Percentiles rank a stretch among this genome's conserved stretches.
Conservation (phyloP, 2,329 filamentous ascomycete species). For the Hymenoscyphus albidus region DNA sequence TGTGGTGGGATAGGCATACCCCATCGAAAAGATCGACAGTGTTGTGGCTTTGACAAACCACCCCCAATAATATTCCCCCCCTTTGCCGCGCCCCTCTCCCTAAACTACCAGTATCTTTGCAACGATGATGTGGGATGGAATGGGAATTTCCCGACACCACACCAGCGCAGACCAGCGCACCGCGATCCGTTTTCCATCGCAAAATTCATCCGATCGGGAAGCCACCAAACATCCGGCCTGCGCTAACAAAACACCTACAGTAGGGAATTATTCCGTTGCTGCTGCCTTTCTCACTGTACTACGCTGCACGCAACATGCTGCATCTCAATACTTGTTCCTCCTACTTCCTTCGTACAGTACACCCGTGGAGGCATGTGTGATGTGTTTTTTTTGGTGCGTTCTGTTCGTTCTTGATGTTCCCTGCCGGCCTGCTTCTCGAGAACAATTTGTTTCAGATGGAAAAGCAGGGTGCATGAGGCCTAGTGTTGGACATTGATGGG, state of each 20-base stretch:
- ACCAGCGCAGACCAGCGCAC: background rate
- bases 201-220: background rate
- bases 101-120: too few relatives aligned
- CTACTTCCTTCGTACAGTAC: too few relatives aligned
- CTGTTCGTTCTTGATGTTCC: too few relatives aligned
- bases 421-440: background rate
- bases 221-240: background rate
- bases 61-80: too few relatives aligned
- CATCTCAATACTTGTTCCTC: background rate
- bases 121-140: background rate
- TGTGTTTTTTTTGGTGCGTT: too few relatives aligned
- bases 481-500: background rate
- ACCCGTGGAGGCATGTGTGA: too few relatives aligned
- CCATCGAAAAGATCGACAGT: too few relatives aligned
- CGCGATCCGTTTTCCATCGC: background rate
- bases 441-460: background rate
- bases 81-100: too few relatives aligned
- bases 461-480: background rate
- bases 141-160: background rate
- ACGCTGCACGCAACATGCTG: background rate
- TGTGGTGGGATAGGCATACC: too few relatives aligned
- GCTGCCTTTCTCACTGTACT: background rate
- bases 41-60: too few relatives aligned
- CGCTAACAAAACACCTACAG: too few relatives aligned
- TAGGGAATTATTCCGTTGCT: too few relatives aligned